phyloP scores from a whole-genome alignment of 768 basidiomycete genomes.

The Kondoa malvinella region DNA sequence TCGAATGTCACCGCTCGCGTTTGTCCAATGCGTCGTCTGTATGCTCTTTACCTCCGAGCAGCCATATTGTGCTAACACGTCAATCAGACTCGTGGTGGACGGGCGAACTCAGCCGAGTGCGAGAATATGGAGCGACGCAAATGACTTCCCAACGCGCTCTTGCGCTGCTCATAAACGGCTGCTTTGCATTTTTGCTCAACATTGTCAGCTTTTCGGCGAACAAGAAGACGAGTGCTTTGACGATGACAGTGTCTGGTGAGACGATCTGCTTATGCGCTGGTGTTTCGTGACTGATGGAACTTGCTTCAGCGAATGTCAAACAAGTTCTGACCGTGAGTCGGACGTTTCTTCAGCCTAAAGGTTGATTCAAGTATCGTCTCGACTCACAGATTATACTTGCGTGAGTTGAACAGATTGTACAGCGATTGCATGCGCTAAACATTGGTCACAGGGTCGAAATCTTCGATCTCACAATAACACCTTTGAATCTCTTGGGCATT shows the following conservation, averaged over 20 bases:
- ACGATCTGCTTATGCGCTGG: neutral
- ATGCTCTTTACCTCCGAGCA: neutral
- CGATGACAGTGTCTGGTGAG: slow-evolving; percentile 62
- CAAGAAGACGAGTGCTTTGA: slow-evolving; percentile 67
- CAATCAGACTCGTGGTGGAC: slow-evolving; percentile 53
- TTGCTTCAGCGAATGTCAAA: neutral
- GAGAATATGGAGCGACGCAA: slow-evolving; percentile 38
- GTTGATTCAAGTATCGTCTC: neutral
- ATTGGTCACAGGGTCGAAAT: slow-evolving; percentile 40
- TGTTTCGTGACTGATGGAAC: neutral
- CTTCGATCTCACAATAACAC: slow-evolving; percentile 65
- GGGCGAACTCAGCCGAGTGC: slow-evolving; percentile 59
- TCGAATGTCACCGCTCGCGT: slow-evolving; percentile 80
- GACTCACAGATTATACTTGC: neutral
- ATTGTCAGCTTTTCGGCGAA: slow-evolving; percentile 94
- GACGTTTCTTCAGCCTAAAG: neutral
- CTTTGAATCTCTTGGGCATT: slow-evolving; percentile 67
- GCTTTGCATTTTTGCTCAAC: slow-evolving; percentile 79
- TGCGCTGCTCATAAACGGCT: slow-evolving; percentile 57
- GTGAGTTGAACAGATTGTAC: neutral
- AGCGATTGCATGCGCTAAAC: neutral
- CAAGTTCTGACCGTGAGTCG: slow-evolving; percentile 9
- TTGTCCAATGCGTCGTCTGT: slow-evolving; percentile 56
- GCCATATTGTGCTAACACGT: neutral
- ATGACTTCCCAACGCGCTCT: slow-evolving; percentile 38